phyloP scores from a whole-genome alignment of 2,329 filamentous ascomycete species.

The Cladophialophora chaetospira region DNA sequence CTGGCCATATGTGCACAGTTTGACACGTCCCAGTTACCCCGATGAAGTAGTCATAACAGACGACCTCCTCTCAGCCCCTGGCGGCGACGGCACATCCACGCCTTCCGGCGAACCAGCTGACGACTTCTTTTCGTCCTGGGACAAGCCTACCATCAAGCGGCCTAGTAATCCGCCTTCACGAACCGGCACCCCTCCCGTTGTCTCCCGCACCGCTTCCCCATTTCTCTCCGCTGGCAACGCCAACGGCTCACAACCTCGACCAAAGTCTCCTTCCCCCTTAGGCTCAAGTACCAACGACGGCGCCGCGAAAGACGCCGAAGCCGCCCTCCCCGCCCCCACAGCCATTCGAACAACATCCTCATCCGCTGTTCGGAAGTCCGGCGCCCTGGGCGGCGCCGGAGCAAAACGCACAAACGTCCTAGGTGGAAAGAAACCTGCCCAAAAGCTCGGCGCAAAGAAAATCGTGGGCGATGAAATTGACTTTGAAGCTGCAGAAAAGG shows the following conservation, averaged over 20 bases:
- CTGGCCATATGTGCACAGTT: background rate
- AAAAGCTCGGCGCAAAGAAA: conserved; percentile 92
- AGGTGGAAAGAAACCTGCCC: conserved; percentile 72
- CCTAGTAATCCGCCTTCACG: conserved; percentile 91
- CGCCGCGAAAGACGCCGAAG: too few species aligned
- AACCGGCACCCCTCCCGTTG: conserved; percentile 78
- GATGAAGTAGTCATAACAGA: conserved; percentile 84
- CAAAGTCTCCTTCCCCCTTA: conserved; percentile 67
- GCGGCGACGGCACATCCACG: conserved; percentile 66
- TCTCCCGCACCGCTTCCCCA: conserved; percentile 82
- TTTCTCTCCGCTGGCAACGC: conserved; percentile 71
- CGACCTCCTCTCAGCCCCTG: conserved; percentile 57
- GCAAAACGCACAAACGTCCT: conserved; percentile 84
- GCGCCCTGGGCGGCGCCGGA: conserved; percentile 54
- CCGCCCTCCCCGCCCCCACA: conserved; percentile 57
- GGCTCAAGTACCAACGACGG: conserved; percentile 61
- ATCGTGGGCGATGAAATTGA: conserved; percentile 78
- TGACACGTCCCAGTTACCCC: conserved; percentile 64
- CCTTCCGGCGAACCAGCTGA: conserved; percentile 73
- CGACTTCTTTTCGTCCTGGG: conserved; percentile 99
- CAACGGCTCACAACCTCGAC: conserved; percentile 70
- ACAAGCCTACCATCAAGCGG: conserved; percentile 95
- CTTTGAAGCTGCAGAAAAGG: conserved; percentile 96
- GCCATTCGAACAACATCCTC: conserved; percentile 75
- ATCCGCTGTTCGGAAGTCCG: conserved; percentile 76